A percentile compares a stretch with the other conserved stretches of the same genome.
phyloP scores from a whole-genome alignment of 176 grass and related monocot species.

The Zoysia japonica region DNA sequence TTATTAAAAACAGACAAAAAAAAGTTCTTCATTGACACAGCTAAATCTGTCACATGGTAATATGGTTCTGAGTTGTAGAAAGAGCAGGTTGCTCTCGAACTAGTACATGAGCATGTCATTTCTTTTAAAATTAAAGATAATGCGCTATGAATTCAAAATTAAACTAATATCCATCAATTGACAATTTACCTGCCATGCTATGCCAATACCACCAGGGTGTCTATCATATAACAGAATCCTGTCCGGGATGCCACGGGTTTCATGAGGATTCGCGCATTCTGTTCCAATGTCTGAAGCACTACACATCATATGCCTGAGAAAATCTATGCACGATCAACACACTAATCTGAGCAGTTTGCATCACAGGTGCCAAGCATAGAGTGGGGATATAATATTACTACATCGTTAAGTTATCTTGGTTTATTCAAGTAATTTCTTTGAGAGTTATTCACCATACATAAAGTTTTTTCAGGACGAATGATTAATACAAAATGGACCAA shows the following conservation, averaged over 20 bases:
- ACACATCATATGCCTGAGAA: conserved; percentile 72
- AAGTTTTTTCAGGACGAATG: not conserved
- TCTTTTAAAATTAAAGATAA: not conserved
- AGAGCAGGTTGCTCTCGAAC: not conserved
- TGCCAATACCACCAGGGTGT: conserved; percentile 80
- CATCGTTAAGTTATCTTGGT: not conserved
- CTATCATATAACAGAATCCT: conserved; percentile 86
- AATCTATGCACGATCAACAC: conserved; percentile 12
- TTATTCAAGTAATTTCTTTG: not conserved
- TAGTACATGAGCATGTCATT: not conserved
- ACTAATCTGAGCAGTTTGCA: conserved; percentile 4
- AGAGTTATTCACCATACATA: not conserved
- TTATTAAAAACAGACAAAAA: conserved; percentile 13
- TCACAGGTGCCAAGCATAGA: conserved; percentile 2
- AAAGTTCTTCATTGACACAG: conserved; percentile 16
- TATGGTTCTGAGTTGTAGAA: not conserved
- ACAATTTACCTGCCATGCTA: conserved; percentile 62
- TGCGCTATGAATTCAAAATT: not conserved
- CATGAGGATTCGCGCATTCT: conserved; percentile 83
- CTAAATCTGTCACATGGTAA: not conserved
- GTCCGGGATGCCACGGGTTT: conserved; percentile 59
- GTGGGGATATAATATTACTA: not conserved
- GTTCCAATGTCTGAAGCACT: conserved; percentile 76
- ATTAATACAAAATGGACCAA: not conserved
- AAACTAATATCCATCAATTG: conserved; percentile 19